A percentile compares a stretch with the other conserved stretches of the same genome.
These are phyloP conservation scores for Yamadazyma akitaensis DNA, from an alignment of 805 yeast genomes.

Conservation along the genomic window DNA sequence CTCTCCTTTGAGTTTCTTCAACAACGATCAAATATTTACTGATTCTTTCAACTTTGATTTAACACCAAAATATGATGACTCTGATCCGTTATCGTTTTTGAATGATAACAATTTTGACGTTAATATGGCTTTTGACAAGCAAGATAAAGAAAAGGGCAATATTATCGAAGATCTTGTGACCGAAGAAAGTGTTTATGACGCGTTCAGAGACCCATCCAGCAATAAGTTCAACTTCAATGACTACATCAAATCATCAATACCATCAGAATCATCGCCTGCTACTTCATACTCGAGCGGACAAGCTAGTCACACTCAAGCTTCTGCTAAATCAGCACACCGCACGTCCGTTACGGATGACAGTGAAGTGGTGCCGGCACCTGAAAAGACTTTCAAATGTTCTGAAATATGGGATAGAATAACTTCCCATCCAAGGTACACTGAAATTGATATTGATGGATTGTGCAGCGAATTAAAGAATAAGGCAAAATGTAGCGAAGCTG, in stretches of 20 bases:
- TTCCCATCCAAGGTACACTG: slow-evolving; percentile 89
- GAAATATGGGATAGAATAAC: slow-evolving; percentile 97
- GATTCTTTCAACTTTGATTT: slow-evolving; percentile 15
- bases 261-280: slow-evolving; percentile 17
- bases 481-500: slow-evolving; percentile 92
- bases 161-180: slow-evolving; percentile 45
- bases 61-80: slow-evolving; percentile 10
- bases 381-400: slow-evolving; percentile 64
- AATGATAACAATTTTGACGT: slow-evolving; percentile 53
- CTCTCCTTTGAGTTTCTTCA: slow-evolving; percentile 11
- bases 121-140: slow-evolving; percentile 45
- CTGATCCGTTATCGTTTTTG: slow-evolving; percentile 46
- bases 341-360: slow-evolving; percentile 11
- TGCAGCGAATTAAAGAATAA: slow-evolving; percentile 85
- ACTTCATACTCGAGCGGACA: background rate
- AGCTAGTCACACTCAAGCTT: background rate
- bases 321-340: slow-evolving; percentile 6
- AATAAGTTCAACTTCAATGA: slow-evolving; percentile 37
- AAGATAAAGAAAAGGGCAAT: slow-evolving; percentile 21
- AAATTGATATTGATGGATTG: slow-evolving; percentile 89
- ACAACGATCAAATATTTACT: slow-evolving; percentile 6
- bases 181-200: slow-evolving; percentile 58
- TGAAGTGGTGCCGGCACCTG: slow-evolving; percentile 67
- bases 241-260: slow-evolving; percentile 30
- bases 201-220: slow-evolving; percentile 35